Evolutionary conservation across 805 yeast species (phyloP), one percentile per base, ranked within the genome.

Genomic region (Lipomyces spencermartinsiae): DNA sequence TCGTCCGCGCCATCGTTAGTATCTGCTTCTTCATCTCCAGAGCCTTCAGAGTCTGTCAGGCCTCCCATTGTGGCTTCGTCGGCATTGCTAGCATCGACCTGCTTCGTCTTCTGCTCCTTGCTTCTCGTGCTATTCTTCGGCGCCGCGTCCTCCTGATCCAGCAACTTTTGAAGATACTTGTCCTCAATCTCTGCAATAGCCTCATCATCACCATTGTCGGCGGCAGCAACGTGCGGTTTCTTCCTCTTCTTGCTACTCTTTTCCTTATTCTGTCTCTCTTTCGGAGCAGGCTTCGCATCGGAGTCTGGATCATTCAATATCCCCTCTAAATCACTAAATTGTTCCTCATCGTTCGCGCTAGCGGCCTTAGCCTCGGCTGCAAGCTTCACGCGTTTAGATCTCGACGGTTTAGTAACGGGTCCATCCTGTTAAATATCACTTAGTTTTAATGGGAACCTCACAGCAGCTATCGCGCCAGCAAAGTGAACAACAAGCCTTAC

Each of bases 81-180:
- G 77, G 68, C 77, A 81, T 66, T 83, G 76, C 51, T 68, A 33
- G 54, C 63, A 49, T 46, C 49, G 33, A 59, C 54, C 33, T 59
- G 54, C 8, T 16, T 58, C 37, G 37, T 25, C n/a, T 58, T 58
- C 46, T 57, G 57, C 16, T 49, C 59, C 56, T 59, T 46, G 49
- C 49, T 43, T 16, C n/a, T 43, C 22, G 19, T 61, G 53, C 35
- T 49, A 8, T 33, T 43, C 58, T 43, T 49, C 49, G 37, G 55
- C 64, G 35, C 51, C 43, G 43, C 58, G 43, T 46, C n/a, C 31
- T 68, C 61, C 22, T 67, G 69, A 25, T 64, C 68, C 29, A 64
- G 33, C 60, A 71, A 33, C 51, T 61, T 69, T 37, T 67, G 61
- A 3, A 60, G 35, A 55, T 68, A 66, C 19, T 51, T 34, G 35